Conservation (phyloP, 139 green algal genomes). For the Desmodesmus armatus region DNA sequence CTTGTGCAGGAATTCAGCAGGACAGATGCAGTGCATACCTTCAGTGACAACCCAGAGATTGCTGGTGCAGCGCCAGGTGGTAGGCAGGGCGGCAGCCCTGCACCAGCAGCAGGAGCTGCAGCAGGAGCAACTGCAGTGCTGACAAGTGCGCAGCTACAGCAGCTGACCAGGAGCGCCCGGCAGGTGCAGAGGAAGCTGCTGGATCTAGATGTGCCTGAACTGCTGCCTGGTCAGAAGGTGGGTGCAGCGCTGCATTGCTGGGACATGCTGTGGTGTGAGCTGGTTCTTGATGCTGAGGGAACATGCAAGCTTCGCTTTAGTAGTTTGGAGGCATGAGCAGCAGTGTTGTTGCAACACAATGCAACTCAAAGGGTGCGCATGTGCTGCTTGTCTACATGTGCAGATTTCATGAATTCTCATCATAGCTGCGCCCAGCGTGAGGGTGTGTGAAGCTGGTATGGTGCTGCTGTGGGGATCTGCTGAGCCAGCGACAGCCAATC, state of each 20-base stretch:
- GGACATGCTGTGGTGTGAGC: no score
- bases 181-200: not conserved
- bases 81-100: not conserved
- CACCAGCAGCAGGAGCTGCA: not conserved
- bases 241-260: not conserved
- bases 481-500: no score
- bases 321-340: no score
- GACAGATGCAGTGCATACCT: not conserved
- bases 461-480: no score
- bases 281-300: no score
- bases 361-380: no score
- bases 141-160: not conserved
- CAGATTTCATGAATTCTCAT: no score
- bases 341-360: no score
- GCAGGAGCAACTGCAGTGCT: slow-evolving; percentile 6
- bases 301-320: no score
- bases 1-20: slow-evolving; percentile 10
- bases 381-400: no score
- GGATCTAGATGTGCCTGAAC: slow-evolving; percentile 10
- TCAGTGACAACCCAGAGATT: not conserved
- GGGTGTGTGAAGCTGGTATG: no score
- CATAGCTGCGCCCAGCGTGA: no score
- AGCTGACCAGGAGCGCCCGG: not conserved
- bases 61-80: not conserved
- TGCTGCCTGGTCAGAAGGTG: slow-evolving; percentile 1